Evolutionary conservation across 805 yeast genomes (phyloP), one percentile per base, ranked within the genome.

Genomic region (Ogataea methanolica): DNA sequence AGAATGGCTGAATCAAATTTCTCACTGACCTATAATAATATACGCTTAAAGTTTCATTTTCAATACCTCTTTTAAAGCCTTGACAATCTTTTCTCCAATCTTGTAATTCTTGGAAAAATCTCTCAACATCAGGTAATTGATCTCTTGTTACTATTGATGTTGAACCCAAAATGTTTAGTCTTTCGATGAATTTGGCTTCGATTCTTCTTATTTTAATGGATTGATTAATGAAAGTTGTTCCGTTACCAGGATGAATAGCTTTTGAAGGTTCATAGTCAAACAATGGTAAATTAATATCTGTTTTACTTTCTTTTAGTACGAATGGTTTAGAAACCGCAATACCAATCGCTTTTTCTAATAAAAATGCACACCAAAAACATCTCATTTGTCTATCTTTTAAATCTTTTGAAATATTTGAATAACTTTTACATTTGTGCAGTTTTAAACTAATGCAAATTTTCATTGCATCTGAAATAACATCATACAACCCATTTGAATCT

Each of bases 311-410:
- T 21, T 68, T 63, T n/a, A 83, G 58, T 1, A 75, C 67, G 55
- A 77, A 80, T 1, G 79, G 79, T 57, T 77, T 78, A 5, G 85
- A 82, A 12, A 82, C 81, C 8, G 85, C 79, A 36, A 80, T 75
- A 36, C 82, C 75, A 42, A 80, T 78, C 66, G 81, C 73, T 58
- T 85, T 73, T 56, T 82, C 88, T 40, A 80, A 58, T n/a, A 79
- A 57, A 59, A 81, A 82, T 7, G 76, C 75, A 58, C 83, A 78
- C 87, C 87, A 82, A 66, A 83, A 82, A 16, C 79, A 64, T 52
- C 86, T 70, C 63, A 79, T 61, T 56, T 71, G 73, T 44, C 70
- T 68, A 51, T 74, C 72, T 44, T 53, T 55, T 19, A 54, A 43
- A 31, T 56, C 55, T 22, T 53, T 31, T 15, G 62, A 36, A 23